Evolutionary conservation across 768 basidiomycete genomes (phyloP).

Genomic region (Suillus sp.): DNA sequence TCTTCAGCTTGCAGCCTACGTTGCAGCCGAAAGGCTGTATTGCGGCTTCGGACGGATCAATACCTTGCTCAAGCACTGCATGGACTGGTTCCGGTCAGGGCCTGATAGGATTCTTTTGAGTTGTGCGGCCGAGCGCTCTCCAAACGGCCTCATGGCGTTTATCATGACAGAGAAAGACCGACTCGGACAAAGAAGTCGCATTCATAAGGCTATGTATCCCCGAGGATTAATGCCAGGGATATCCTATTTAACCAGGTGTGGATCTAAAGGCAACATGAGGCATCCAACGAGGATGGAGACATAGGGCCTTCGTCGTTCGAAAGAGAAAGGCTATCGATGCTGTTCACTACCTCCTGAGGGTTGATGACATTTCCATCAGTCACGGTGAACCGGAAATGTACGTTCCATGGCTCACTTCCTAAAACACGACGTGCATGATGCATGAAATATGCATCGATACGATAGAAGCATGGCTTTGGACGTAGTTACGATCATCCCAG

Average conservation of each 20-base stretch:
- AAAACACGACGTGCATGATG: neutral
- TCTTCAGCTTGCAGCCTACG: neutral
- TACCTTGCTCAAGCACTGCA: neutral
- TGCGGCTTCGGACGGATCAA: neutral
- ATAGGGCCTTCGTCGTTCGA: neutral
- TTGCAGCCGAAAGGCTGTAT: no score
- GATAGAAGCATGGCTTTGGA: neutral
- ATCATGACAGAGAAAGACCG: neutral
- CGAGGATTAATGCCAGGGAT: neutral
- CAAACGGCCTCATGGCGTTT: neutral
- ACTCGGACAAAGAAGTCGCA: neutral
- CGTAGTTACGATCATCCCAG: neutral
- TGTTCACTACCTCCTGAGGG: neutral
- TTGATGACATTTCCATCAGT: neutral
- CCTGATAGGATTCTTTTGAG: neutral
- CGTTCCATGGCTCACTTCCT: neutral
- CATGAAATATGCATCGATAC: neutral
- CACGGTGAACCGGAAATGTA: neutral
- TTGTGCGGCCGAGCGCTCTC: neutral
- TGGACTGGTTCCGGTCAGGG: neutral
- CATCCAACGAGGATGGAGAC: slow-evolving; percentile 1
- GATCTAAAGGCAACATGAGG: neutral
- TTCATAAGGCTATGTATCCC: neutral
- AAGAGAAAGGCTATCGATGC: neutral
- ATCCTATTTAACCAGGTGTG: neutral